Base-by-base conservation (phyloP, 768 basidiomycete genomes). In the Russula foetens region DNA sequence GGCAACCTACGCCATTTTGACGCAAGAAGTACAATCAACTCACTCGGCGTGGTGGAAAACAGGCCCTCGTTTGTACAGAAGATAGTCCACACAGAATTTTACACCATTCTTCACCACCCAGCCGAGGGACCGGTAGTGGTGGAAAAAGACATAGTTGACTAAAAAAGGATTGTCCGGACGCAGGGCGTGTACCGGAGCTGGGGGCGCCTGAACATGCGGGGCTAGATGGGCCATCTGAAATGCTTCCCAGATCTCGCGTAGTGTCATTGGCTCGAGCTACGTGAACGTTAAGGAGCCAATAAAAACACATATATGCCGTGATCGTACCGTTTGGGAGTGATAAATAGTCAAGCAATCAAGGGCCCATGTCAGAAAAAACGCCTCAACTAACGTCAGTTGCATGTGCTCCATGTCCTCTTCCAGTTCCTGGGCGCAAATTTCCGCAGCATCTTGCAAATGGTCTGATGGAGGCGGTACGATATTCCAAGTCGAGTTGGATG, bases 31-130 rank as follows among this genome's bases (percentile, higher is more conserved):
- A 15, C 17, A 19, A 44, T 8, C 11, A 35, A n/a, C 90, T 67
- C 70, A 98, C 93, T 98, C 95, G 11, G 97, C 95, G 71, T 99
- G 97, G 5, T 86, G 77, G 72, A 98, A 98, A 1, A 96, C 91
- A 2, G 96, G 94, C 0, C 97, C 97, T 14, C 90, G 83, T 67
- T 92, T 94, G 72, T 99, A 99, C 28, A 98, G 74, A 11, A 99
- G 81, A 74, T 89, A 94, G 69, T 99, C 97, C 41, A 88, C 89
- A 67, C 95, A 98, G 73, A 99, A 99, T 72, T 99, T 99, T 77
- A 97, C 85, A 1, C 97, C 97, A 29, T 85, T 84, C 72, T 94
- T 92, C 64, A 97, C 86, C 21, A 98, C 91, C 97, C 96, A 99
- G 26, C 97, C 97, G 8, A 98, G 79, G 4, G 94, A 93, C 17